A percentile compares a stretch with the other conserved stretches of the same genome.
Evolutionary conservation across 495 filamentous ascomycete species (phyloP).

Genomic region (Antarctomyces pellizariae): DNA sequence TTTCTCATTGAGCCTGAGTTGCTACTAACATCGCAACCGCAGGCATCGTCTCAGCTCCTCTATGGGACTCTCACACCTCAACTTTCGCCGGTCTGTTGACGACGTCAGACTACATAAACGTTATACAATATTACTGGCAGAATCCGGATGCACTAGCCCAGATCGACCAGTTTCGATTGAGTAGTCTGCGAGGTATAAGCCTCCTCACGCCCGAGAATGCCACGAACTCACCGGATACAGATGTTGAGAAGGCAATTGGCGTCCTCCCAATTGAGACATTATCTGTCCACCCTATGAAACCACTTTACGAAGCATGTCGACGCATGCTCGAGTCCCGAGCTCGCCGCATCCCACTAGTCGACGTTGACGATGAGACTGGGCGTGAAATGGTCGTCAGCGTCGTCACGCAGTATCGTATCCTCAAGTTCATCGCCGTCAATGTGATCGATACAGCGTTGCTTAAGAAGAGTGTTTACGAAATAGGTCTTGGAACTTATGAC

Average conservation of each 20-base stretch:
- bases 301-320: conserved; percentile 86
- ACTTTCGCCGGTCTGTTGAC: conserved; percentile 88
- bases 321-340: conserved; percentile 85
- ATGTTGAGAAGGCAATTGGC: conserved; percentile 83
- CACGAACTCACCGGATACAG: conserved; percentile 21
- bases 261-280: conserved; percentile 86
- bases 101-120: conserved; percentile 92
- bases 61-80: conserved; percentile 91
- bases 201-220: background rate
- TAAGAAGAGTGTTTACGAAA: conserved; percentile 63
- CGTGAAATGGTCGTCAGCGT: conserved; percentile 88
- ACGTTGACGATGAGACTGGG: conserved; percentile 83
- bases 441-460: conserved; percentile 75
- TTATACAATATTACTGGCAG: conserved; percentile 99
- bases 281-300: conserved; percentile 69
- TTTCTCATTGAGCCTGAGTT: conserved; percentile 4
- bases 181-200: conserved; percentile 62
- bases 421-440: conserved; percentile 97
- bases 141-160: conserved; percentile 72
- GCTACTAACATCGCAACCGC: conserved; percentile 11
- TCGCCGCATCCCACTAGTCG: conserved; percentile 81
- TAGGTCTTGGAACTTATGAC: conserved; percentile 69
- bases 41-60: conserved; percentile 94
- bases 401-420: conserved; percentile 89
- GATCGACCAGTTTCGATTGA: conserved; percentile 84